Evolutionary conservation across 1,139 yeast species (phyloP).

Genomic region (Geotrichum bryndzae): DNA sequence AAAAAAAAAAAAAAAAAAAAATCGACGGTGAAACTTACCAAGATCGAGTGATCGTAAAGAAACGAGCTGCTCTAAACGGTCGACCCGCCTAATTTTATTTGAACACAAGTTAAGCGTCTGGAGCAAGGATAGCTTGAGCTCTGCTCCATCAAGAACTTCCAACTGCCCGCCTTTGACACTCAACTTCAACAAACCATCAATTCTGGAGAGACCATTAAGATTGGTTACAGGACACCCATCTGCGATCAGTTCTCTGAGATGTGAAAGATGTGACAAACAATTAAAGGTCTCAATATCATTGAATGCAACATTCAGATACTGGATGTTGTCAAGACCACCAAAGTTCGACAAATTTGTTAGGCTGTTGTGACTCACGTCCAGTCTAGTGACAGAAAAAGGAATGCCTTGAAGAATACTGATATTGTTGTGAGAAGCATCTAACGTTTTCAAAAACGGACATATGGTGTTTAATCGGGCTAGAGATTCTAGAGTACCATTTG

Average conservation of each 20-base stretch:
- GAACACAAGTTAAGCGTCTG: conserved; percentile 7
- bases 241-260: conserved; percentile 29
- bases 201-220: conserved; percentile 17
- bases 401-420: conserved; percentile 36
- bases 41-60: conserved; percentile 11
- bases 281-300: conserved; percentile 33
- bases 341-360: conserved; percentile 33
- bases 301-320: conserved; percentile 29
- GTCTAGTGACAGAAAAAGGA: conserved; percentile 28
- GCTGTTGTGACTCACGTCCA: conserved; percentile 31
- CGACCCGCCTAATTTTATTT: conserved; percentile 22
- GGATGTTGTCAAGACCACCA: conserved; percentile 30
- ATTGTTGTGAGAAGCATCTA: conserved; percentile 34
- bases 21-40: conserved; percentile 10
- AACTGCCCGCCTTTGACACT: conserved; percentile 25
- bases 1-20: conserved; percentile 5
- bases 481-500: conserved; percentile 29
- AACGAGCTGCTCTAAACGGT: conserved; percentile 18
- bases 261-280: conserved; percentile 31
- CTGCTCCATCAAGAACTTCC: conserved; percentile 23
- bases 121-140: conserved; percentile 20
- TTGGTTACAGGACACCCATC: conserved; percentile 10
- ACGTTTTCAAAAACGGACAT: conserved; percentile 33
- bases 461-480: conserved; percentile 34
- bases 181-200: conserved; percentile 31